These are phyloP conservation scores for Fraxinus ornus DNA, from an alignment of 305 asterid genomes.

Conservation along the genomic window DNA sequence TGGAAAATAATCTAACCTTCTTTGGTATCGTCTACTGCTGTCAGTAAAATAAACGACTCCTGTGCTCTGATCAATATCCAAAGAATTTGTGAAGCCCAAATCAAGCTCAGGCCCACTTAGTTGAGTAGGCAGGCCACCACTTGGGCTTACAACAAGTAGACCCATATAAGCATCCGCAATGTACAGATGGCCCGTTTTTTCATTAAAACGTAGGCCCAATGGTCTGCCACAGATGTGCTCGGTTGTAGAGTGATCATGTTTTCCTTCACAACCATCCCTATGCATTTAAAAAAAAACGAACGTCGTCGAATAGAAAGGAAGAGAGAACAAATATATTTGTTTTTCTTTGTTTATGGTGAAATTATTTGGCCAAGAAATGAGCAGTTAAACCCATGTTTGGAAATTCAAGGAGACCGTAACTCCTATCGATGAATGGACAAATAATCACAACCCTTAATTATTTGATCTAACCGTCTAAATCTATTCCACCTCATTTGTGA, in stretches of 20 bases:
- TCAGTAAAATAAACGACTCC: conserved; percentile 61
- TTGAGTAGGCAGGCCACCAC: conserved; percentile 56
- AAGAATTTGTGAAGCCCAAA: conserved; percentile 57
- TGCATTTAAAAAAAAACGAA: background rate
- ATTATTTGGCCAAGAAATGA: too few species aligned
- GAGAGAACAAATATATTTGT: background rate
- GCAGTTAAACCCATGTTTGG: background rate
- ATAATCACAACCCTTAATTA: background rate
- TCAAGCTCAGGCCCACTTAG: conserved; percentile 39
- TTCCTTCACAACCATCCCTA: conserved; percentile 50
- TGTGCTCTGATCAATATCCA: conserved; percentile 50
- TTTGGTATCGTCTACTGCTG: conserved; percentile 50
- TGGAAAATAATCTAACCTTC: conserved; percentile 46
- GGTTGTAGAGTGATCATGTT: conserved; percentile 25
- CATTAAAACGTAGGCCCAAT: conserved; percentile 59
- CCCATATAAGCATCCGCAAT: conserved; percentile 84
- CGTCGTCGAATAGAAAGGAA: background rate
- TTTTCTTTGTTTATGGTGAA: too few species aligned
- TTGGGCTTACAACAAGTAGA: conserved; percentile 55
- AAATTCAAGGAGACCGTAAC: background rate
- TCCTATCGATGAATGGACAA: background rate
- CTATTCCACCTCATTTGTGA: background rate
- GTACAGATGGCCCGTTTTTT: conserved; percentile 49
- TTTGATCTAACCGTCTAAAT: too few species aligned
- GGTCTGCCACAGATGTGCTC: conserved; percentile 83